Conservation (phyloP, 371 early-diverging fungal genomes). For the Capniomyces stellatus region DNA sequence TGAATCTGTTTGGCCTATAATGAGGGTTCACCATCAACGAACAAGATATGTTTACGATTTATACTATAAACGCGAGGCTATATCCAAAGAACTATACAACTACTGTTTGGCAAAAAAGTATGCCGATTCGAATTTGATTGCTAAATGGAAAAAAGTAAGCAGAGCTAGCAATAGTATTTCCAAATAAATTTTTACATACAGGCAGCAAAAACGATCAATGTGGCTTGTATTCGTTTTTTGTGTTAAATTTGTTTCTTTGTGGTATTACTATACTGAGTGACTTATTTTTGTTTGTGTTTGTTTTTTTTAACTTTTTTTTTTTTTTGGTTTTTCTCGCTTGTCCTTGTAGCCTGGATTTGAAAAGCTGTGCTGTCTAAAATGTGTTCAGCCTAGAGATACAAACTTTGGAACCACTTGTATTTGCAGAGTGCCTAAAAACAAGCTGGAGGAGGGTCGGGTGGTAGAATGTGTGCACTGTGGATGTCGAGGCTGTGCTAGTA, state of each 20-base stretch:
- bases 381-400: slow-evolving; percentile 93
- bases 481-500: slow-evolving; percentile 49
- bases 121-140: slow-evolving; percentile 88
- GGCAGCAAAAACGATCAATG: neutral
- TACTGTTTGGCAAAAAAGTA: slow-evolving; percentile 78
- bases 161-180: neutral
- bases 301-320: neutral
- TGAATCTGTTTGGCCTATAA: slow-evolving; percentile 89
- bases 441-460: slow-evolving; percentile 68
- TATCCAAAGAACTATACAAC: slow-evolving; percentile 80
- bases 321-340: neutral
- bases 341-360: slow-evolving; percentile 76
- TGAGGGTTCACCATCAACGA: slow-evolving; percentile 93
- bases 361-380: slow-evolving; percentile 91
- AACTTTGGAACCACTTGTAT: slow-evolving; percentile 96
- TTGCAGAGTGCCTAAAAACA: slow-evolving; percentile 90
- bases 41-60: slow-evolving; percentile 91
- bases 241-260: no score
- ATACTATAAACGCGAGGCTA: slow-evolving; percentile 84
- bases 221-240: neutral
- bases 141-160: slow-evolving; percentile 91
- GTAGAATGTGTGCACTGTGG: slow-evolving; percentile 94
- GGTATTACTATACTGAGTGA: neutral
- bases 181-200: neutral
- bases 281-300: neutral